Evolutionary conservation across 306 rosid genomes (phyloP).

Genomic region (Begonia fuchsioides): DNA sequence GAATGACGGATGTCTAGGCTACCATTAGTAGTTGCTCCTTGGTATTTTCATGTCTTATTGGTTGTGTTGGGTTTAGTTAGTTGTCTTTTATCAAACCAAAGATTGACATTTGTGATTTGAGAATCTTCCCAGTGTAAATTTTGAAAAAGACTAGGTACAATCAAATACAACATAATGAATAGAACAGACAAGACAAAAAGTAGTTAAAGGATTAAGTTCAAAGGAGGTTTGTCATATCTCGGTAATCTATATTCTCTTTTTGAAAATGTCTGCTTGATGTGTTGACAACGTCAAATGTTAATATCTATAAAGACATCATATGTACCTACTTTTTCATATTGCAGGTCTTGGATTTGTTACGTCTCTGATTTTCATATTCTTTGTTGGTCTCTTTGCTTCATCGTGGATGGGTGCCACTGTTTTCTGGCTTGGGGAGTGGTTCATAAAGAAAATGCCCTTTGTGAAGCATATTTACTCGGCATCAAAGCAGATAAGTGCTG

Average conservation of each 20-base stretch:
- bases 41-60: no score
- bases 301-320: not conserved
- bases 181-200: no score
- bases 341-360: slow-evolving; percentile 43
- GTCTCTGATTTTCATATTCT: slow-evolving; percentile 24
- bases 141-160: no score
- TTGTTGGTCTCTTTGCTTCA: slow-evolving; percentile 36
- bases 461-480: slow-evolving; percentile 44
- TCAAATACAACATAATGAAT: no score
- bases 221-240: not conserved
- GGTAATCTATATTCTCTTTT: not conserved
- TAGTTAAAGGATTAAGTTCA: no score
- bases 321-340: slow-evolving; percentile 6
- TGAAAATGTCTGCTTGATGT: not conserved
- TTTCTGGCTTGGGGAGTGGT: slow-evolving; percentile 38
- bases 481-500: slow-evolving; percentile 40
- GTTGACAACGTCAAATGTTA: not conserved
- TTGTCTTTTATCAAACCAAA: no score
- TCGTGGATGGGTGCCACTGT: slow-evolving; percentile 48
- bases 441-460: slow-evolving; percentile 39
- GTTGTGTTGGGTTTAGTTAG: no score
- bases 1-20: no score
- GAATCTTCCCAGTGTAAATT: no score
- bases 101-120: no score
- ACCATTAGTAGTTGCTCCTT: no score